These are phyloP conservation scores for Smittium mucronatum DNA, from an alignment of 371 early-diverging fungal genomes.

Conservation along the genomic window DNA sequence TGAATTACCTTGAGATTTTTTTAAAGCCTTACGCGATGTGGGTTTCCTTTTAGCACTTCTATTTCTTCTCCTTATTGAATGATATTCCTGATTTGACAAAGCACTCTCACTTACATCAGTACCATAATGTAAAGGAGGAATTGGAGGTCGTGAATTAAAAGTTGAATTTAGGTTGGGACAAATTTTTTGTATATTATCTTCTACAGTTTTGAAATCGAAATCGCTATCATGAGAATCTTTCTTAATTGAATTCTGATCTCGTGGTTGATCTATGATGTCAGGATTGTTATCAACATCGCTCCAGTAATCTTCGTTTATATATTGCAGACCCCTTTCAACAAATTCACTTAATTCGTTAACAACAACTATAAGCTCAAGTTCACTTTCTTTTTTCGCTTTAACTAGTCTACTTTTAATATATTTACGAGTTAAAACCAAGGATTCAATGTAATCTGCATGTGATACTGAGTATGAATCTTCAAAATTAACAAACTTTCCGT, in stretches of 20 bases:
- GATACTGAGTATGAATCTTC: not conserved
- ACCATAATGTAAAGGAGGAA: constrained; percentile 2
- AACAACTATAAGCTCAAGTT: constrained; percentile 24
- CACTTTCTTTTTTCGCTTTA: constrained; percentile 27
- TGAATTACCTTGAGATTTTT: not conserved
- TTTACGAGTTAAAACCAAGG: not conserved
- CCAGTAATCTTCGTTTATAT: constrained; percentile 23
- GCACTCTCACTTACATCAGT: constrained; percentile 8
- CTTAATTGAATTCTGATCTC: not conserved
- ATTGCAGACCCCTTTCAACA: constrained; percentile 29
- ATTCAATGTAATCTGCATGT: not conserved
- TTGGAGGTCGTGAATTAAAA: not conserved
- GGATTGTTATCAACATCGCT: constrained; percentile 4
- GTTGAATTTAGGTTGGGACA: not conserved
- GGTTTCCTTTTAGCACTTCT: not conserved
- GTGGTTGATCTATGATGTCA: not conserved
- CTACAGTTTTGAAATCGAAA: not conserved
- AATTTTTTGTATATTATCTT: not conserved
- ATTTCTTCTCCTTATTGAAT: not conserved
- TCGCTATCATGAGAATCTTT: not conserved
- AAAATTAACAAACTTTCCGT: not conserved
- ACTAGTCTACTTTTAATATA: constrained; percentile 12
- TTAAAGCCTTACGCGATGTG: not conserved
- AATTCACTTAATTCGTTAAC: constrained; percentile 26
- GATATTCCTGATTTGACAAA: not conserved